Percentiles rank a stretch among this genome's conserved stretches.
Evolutionary conservation across 192 early-diverging fungal species (phyloP).

Genomic region (Kappamyces sp.): DNA sequence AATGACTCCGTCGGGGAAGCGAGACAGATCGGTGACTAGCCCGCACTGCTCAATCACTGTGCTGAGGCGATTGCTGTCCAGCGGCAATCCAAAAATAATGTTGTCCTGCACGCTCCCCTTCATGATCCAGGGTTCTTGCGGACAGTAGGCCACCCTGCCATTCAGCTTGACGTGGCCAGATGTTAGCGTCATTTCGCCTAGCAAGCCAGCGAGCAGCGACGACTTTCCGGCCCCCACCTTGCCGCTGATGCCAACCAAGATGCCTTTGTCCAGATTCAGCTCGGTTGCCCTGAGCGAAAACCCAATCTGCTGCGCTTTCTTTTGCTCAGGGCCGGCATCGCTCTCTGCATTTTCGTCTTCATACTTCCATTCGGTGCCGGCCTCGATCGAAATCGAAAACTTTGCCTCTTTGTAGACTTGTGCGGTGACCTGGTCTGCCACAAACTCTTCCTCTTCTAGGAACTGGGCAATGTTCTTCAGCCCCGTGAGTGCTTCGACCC

Average conservation of each 20-base stretch:
- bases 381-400: too few species aligned
- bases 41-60: slow-evolving; percentile 31
- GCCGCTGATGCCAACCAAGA: slow-evolving; percentile 70
- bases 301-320: too few species aligned
- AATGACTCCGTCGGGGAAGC: slow-evolving; percentile 24
- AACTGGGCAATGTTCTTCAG: too few species aligned
- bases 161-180: slow-evolving; percentile 2
- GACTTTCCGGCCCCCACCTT: slow-evolving; percentile 71
- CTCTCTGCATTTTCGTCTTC: too few species aligned
- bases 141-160: slow-evolving; percentile 28
- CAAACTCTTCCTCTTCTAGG: too few species aligned
- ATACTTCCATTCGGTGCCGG: too few species aligned
- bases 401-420: too few species aligned
- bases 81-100: slow-evolving; percentile 44
- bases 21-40: slow-evolving; percentile 32
- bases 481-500: too few species aligned
- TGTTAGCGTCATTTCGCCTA: slow-evolving; percentile 63
- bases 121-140: slow-evolving; percentile 33
- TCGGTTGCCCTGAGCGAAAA: slow-evolving; percentile 61
- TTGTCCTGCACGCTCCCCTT: slow-evolving; percentile 63
- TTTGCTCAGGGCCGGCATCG: too few species aligned
- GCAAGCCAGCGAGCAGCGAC: slow-evolving; percentile 62
- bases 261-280: slow-evolving; percentile 61
- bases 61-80: slow-evolving; percentile 21
- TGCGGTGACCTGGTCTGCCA: too few species aligned